These are phyloP conservation scores for Gilbertella persicaria DNA, from an alignment of 371 early-diverging fungal species.

Conservation along the genomic window DNA sequence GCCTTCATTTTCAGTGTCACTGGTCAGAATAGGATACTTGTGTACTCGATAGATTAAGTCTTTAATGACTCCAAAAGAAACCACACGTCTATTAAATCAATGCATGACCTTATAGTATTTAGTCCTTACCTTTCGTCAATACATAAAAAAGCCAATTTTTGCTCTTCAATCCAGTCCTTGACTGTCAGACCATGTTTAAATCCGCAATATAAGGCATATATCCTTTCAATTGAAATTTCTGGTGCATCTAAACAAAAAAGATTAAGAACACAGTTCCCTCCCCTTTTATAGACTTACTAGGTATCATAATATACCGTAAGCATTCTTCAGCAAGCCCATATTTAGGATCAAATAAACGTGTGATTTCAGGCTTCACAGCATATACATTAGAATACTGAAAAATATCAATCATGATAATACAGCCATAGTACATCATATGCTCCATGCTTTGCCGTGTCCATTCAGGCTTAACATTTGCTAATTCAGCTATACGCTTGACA, in stretches of 20 bases:
- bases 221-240: constrained; percentile 53
- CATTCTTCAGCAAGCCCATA: constrained; percentile 68
- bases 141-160: constrained; percentile 57
- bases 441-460: constrained; percentile 77
- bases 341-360: constrained; percentile 60
- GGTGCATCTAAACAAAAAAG: constrained; percentile 19
- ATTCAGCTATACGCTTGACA: constrained; percentile 73
- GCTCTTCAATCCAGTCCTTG: constrained; percentile 75
- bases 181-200: constrained; percentile 75
- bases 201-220: constrained; percentile 75
- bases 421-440: constrained; percentile 85
- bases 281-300: no score
- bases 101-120: neutral
- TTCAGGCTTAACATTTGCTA: constrained; percentile 73
- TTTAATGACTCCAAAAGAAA: constrained; percentile 82
- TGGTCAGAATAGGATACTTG: constrained; percentile 74
- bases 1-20: constrained; percentile 15
- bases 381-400: constrained; percentile 90
- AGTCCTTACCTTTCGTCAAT: constrained; percentile 73
- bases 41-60: constrained; percentile 79
- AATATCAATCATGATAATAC: constrained; percentile 82
- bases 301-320: constrained; percentile 61
- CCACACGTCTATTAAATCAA: constrained; percentile 61
- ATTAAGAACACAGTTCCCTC: constrained; percentile 1
- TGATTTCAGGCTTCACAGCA: constrained; percentile 65